Evolutionary conservation across 208 protist species (phyloP), one percentile per base, ranked within the genome.

Genomic region (Trichomonas tenax): DNA sequence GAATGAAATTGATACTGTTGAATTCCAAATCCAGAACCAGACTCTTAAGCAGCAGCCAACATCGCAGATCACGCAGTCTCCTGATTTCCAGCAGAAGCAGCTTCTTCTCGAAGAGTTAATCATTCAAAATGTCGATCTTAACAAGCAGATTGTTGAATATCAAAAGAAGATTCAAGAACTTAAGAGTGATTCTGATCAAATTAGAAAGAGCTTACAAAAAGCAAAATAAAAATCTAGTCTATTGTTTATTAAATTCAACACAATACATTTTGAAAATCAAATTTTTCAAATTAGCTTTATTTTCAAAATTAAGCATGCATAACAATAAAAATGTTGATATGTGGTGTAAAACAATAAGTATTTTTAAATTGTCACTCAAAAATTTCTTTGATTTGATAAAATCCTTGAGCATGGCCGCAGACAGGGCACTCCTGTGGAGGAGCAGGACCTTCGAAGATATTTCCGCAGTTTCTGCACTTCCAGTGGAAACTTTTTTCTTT

Each of bases 401-500:
- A 93, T 10, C 86, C 31, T 93, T 93, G 86, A 34, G 40, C 26
- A 26, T 93, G 86, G 44, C 44, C 44, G 31, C 86, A 93, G 38
- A 51, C 86, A n/a, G 86, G 86, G 44, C 86, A 93, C 38, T 51
- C 31, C 45, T 48, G 21, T 51, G 86, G 86, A 38, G 86, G 40
- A 49, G 45, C 44, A 51, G 44, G n/a, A 34, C 44, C 86, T 44
- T n/a, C 44, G 46, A 93, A 34, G 14, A 93, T 41, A 38, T 93
- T 40, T 10, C 86, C 86, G 36, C 86, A 93, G 44, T 93, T 93
- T 93, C 86, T 93, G 31, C 86, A 93, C 51, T 93, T 93, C 86
- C 86, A 93, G 0, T 9, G 17, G 14, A 51, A 41, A 34, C 51
- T 41, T 17, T 38, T 41, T 36, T 48, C 17, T 38, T 44, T 93